Evolutionary conservation across 2,329 filamentous ascomycete species (phyloP).

Genomic region (Monilinia laxa): DNA sequence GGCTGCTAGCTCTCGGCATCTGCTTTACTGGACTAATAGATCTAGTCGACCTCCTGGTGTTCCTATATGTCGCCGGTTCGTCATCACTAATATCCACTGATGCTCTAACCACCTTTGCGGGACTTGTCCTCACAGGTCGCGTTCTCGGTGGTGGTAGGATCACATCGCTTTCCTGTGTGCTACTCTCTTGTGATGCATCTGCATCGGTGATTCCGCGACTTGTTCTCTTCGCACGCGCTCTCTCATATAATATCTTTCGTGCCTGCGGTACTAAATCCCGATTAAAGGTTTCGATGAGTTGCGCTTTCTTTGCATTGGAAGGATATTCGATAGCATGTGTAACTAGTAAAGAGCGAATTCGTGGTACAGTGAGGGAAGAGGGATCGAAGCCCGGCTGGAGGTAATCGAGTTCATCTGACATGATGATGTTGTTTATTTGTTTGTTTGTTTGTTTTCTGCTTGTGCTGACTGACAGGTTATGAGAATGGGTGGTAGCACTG

Average conservation of each 20-base stretch:
- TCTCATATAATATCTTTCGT: conserved; percentile 70
- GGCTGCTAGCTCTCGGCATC: conserved; percentile 52
- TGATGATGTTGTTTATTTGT: conserved; percentile 18
- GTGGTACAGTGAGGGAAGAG: conserved; percentile 77
- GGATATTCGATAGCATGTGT: conserved; percentile 84
- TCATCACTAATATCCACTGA: conserved; percentile 25
- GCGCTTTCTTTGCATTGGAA: conserved; percentile 84
- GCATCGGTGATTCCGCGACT: conserved; percentile 79
- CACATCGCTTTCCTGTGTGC: conserved; percentile 42
- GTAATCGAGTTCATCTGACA: conserved; percentile 57
- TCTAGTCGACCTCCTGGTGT: conserved; percentile 54
- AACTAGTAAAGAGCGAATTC: conserved; percentile 86
- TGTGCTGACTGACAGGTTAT: background rate
- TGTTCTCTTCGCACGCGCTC: conserved; percentile 78
- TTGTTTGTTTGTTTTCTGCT: background rate
- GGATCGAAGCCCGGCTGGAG: conserved; percentile 86
- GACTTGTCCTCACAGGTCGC: conserved; percentile 51
- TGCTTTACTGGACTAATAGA: conserved; percentile 52
- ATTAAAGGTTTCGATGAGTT: conserved; percentile 82
- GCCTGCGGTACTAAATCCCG: conserved; percentile 76
- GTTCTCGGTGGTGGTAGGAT: conserved; percentile 51
- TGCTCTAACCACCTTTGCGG: conserved; percentile 49
- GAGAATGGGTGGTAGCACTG: background rate
- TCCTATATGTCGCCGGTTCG: conserved; percentile 20
- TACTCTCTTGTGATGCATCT: conserved; percentile 43